Conservation (phyloP, 192 early-diverging fungal species). For the Thoreauomyces humboldtii region DNA sequence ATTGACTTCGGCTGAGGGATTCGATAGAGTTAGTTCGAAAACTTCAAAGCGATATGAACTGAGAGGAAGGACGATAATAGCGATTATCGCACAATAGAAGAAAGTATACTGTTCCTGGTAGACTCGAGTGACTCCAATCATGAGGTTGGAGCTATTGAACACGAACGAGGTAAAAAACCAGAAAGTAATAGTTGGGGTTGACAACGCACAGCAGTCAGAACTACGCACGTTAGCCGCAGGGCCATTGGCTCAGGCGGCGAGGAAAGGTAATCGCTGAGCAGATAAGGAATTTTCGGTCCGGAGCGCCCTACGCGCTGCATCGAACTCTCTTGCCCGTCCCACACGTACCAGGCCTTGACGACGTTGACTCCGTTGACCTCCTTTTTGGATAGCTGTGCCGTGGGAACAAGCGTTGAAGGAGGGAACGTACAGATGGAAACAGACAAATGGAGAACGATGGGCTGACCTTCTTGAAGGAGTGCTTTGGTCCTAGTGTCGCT, state of each 20-base stretch:
- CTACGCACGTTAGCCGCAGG: constrained; percentile 41
- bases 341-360: constrained; percentile 45
- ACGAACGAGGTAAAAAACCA: no score
- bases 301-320: no score
- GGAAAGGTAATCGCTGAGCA: constrained; percentile 29
- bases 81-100: constrained; percentile 42
- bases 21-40: neutral
- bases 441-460: no score
- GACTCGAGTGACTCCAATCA: constrained; percentile 55
- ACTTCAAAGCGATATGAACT: no score
- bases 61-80: neutral
- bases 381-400: constrained; percentile 42
- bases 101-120: constrained; percentile 55
- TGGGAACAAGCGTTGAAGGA: neutral
- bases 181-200: no score
- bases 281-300: no score
- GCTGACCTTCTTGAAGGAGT: constrained; percentile 40
- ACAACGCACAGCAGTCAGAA: neutral
- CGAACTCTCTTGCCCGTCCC: no score
- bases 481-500: constrained; percentile 50
- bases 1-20: constrained; percentile 24
- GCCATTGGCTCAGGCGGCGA: constrained; percentile 56
- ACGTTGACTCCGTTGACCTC: constrained; percentile 56
- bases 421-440: no score
- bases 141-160: constrained; percentile 54